phyloP scores from a whole-genome alignment of 2,329 filamentous ascomycete genomes.

The Ceratocystis huliohia region DNA sequence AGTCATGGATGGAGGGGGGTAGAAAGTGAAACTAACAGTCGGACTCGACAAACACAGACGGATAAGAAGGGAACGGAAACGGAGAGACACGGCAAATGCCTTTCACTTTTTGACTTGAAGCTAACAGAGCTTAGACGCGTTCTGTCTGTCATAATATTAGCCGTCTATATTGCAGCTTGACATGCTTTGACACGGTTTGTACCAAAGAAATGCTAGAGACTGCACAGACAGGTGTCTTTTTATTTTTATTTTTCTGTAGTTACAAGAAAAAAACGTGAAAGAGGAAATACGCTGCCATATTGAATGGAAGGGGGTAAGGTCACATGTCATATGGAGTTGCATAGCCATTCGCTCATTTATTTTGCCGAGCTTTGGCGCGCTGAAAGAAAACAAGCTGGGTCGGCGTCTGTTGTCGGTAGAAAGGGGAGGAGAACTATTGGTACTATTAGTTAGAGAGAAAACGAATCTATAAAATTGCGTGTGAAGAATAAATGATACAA shows the following conservation, averaged over 20 bases:
- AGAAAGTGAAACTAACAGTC: not conserved
- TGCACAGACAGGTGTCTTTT: not conserved
- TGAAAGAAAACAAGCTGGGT: not conserved
- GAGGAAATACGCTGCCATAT: not conserved
- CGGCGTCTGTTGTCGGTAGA: not conserved
- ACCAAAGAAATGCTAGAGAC: not conserved
- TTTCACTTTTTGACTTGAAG: not conserved
- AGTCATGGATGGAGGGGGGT: not conserved
- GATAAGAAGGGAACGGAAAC: not conserved
- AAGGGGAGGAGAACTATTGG: not conserved
- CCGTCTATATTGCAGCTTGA: too few relatives aligned
- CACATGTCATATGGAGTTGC: not conserved
- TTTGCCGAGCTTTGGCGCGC: conserved; percentile 4
- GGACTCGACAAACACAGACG: not conserved
- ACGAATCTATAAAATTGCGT: not conserved
- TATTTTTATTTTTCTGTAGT: not conserved
- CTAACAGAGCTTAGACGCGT: not conserved
- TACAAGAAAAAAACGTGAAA: not conserved
- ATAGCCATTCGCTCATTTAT: not conserved
- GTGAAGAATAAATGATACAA: not conserved
- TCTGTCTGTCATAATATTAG: too few relatives aligned
- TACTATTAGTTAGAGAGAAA: not conserved
- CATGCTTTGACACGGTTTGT: not conserved
- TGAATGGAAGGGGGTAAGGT: not conserved
- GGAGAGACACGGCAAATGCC: not conserved